phyloP scores from a whole-genome alignment of 2,329 filamentous ascomycete genomes.

The Mycocentrospora acerina region DNA sequence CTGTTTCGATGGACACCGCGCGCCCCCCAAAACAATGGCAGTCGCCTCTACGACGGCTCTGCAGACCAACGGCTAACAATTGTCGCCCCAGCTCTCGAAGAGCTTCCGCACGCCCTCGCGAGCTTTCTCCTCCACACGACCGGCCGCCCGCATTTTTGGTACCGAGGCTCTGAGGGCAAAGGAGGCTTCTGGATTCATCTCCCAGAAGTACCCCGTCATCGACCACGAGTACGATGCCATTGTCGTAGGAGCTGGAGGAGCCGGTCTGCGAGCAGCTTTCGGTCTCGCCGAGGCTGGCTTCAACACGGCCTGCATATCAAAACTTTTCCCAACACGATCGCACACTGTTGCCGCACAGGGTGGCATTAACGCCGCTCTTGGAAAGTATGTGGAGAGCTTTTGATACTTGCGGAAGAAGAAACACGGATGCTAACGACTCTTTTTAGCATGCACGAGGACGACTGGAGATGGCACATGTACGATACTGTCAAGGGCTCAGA shows the following conservation, averaged over 20 bases:
- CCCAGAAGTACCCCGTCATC: conserved; percentile 92
- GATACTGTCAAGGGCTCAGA: conserved; percentile 97
- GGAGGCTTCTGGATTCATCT: conserved; percentile 85
- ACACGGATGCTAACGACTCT: conserved; percentile 21
- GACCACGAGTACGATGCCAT: conserved; percentile 99
- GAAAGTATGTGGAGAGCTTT: conserved; percentile 57
- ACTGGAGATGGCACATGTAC: conserved; percentile 99
- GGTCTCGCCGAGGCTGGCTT: conserved; percentile 85
- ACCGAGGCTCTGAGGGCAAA: conserved; percentile 86
- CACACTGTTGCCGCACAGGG: conserved; percentile 78
- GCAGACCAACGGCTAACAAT: conserved; percentile 33
- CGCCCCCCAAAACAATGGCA: neutral
- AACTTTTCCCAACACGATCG: conserved; percentile 82
- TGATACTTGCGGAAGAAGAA: neutral
- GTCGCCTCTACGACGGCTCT: neutral
- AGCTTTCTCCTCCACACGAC: conserved; percentile 83
- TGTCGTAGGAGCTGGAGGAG: conserved; percentile 82
- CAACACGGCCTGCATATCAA: conserved; percentile 84
- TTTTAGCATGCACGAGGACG: conserved; percentile 83
- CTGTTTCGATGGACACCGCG: conserved; percentile 3
- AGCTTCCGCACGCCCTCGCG: conserved; percentile 66
- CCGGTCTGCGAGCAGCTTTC: conserved; percentile 80
- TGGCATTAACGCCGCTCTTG: conserved; percentile 84
- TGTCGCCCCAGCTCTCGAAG: conserved; percentile 59
- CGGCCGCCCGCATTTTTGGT: conserved; percentile 81